Evolutionary conservation across 1,139 yeast species (phyloP).

Genomic region (Zygosaccharomyces sapae): DNA sequence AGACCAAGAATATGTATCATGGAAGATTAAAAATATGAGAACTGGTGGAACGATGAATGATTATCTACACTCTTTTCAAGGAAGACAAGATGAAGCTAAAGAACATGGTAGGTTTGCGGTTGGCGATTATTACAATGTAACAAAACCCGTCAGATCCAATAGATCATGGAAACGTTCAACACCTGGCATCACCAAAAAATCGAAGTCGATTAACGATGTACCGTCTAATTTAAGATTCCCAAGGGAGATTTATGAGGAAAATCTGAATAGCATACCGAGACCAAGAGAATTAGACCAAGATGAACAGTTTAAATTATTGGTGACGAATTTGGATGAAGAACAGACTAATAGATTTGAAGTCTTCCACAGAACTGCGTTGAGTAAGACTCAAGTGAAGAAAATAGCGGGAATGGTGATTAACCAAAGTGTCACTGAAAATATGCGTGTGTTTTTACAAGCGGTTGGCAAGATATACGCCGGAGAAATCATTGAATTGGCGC

Average conservation of each 20-base stretch:
- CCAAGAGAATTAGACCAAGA: constrained; percentile 40
- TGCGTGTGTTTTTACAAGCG: constrained; percentile 81
- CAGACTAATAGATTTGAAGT: constrained; percentile 89
- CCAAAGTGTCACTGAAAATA: constrained; percentile 78
- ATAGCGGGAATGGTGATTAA: constrained; percentile 75
- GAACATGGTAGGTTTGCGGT: constrained; percentile 4
- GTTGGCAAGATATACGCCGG: constrained; percentile 84
- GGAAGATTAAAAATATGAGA: constrained; percentile 32
- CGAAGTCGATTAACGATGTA: constrained; percentile 22
- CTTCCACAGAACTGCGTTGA: constrained; percentile 76
- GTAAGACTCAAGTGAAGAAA: constrained; percentile 74
- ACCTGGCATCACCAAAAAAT: constrained; percentile 2
- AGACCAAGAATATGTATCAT: constrained; percentile 34
- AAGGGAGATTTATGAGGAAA: constrained; percentile 27
- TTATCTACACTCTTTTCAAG: constrained; percentile 15
- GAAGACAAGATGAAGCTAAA: constrained; percentile 1
- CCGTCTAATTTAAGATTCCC: constrained; percentile 28
- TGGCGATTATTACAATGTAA: not conserved
- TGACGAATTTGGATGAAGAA: constrained; percentile 70
- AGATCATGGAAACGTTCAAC: not conserved
- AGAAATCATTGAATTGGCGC: constrained; percentile 78
- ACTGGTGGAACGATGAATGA: constrained; percentile 34
- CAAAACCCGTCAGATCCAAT: not conserved
- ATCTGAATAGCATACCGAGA: constrained; percentile 16
- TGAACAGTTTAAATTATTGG: constrained; percentile 60